Percentiles rank a stretch among this genome's conserved stretches.
These are phyloP conservation scores for Jatropha curcas DNA, from an alignment of 345 rosid genomes.

Conservation along the genomic window DNA sequence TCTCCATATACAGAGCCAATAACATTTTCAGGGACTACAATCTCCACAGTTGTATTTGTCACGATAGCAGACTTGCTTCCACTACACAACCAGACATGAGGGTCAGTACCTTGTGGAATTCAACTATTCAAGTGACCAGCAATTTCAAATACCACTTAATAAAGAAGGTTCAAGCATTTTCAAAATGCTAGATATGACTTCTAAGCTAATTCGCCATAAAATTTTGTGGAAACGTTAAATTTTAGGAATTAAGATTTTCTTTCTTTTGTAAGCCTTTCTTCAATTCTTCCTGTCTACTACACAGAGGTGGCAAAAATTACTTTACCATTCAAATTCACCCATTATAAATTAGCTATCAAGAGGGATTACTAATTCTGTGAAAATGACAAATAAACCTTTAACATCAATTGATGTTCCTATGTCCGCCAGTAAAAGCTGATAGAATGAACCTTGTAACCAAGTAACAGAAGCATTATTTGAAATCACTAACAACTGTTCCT, in stretches of 20 bases:
- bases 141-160: background rate
- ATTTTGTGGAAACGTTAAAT: background rate
- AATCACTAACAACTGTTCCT: too few species aligned
- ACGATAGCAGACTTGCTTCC: slow-evolving; percentile 79
- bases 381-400: background rate
- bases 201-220: background rate
- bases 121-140: background rate
- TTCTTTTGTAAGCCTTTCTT: background rate
- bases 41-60: slow-evolving; percentile 85
- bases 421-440: background rate
- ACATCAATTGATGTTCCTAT: background rate
- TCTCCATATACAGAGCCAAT: slow-evolving; percentile 84
- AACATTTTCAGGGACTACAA: slow-evolving; percentile 66
- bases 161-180: background rate
- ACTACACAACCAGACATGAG: slow-evolving; percentile 42
- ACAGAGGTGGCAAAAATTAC: background rate
- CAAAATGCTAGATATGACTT: background rate
- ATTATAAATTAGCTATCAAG: background rate
- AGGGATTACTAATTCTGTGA: background rate
- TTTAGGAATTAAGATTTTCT: background rate
- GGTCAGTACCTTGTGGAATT: slow-evolving; percentile 1
- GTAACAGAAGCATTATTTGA: too few species aligned
- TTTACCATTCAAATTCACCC: background rate
- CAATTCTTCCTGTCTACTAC: background rate
- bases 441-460: background rate